Percentiles rank a stretch among this genome's conserved stretches.
phyloP scores from a whole-genome alignment of 1,139 yeast species.

The Yamadazyma friedrichii region DNA sequence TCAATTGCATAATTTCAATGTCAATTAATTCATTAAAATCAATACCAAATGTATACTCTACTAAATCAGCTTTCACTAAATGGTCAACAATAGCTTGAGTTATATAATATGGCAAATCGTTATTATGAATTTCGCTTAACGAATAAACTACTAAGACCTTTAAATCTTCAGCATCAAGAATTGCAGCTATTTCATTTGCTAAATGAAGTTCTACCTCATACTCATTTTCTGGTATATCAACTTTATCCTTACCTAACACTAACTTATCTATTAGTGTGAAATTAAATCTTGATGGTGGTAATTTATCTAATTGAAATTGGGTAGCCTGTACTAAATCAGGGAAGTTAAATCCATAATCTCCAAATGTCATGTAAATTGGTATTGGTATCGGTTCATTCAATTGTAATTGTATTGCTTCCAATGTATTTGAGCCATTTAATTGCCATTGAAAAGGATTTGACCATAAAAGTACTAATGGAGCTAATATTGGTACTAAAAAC shows the following conservation, averaged over 20 bases:
- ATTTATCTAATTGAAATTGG: constrained; percentile 35
- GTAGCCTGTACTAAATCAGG: constrained; percentile 49
- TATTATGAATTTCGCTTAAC: constrained; percentile 30
- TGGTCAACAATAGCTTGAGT: constrained; percentile 36
- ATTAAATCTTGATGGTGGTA: neutral
- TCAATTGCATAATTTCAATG: constrained; percentile 2
- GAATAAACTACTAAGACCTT: constrained; percentile 38
- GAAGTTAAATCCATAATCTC: constrained; percentile 39
- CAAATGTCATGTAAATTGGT: constrained; percentile 31
- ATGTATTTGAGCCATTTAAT: neutral
- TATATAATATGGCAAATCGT: constrained; percentile 41
- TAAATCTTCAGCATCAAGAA: constrained; percentile 36
- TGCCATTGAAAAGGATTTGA: neutral
- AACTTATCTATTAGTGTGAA: constrained; percentile 4
- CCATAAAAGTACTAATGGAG: constrained; percentile 4
- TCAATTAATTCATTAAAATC: neutral
- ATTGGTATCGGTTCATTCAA: constrained; percentile 15
- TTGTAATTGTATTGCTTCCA: neutral
- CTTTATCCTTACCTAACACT: neutral
- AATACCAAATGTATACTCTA: neutral
- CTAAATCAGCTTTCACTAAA: constrained; percentile 19
- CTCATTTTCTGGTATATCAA: constrained; percentile 10
- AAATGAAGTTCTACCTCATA: constrained; percentile 29
- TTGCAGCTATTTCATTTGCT: constrained; percentile 31
- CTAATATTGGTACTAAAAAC: constrained; percentile 6